phyloP scores from a whole-genome alignment of 2,329 filamentous ascomycete species.

The Camillea tinctor region DNA sequence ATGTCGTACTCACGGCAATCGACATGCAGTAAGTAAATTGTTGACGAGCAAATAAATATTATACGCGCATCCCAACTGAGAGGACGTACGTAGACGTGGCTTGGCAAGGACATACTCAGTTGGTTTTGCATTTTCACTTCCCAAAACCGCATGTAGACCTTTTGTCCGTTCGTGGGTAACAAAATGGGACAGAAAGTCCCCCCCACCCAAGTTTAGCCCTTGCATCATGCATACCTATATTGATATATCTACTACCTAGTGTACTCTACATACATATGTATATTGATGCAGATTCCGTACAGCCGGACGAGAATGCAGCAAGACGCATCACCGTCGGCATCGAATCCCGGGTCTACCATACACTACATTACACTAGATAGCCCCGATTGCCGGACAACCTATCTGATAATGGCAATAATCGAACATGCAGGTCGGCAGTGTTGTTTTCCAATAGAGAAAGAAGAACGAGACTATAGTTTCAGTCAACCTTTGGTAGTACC shows the following conservation, averaged over 20 bases:
- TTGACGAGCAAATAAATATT: neutral
- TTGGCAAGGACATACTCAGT: too few relatives aligned
- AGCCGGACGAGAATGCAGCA: neutral
- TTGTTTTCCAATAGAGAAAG: neutral
- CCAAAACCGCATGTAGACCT: neutral
- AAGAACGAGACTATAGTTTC: neutral
- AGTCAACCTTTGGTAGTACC: neutral
- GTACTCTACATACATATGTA: neutral
- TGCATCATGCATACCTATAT: neutral
- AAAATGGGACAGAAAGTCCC: too few relatives aligned
- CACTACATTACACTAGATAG: too few relatives aligned
- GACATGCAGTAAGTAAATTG: neutral
- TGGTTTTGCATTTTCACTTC: neutral
- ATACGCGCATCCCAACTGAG: neutral
- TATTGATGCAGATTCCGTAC: too few relatives aligned
- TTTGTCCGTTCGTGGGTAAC: neutral
- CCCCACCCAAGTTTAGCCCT: too few relatives aligned
- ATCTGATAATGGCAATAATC: neutral
- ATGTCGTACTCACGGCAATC: neutral
- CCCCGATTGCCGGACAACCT: neutral
- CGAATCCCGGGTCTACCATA: neutral
- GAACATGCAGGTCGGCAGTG: neutral
- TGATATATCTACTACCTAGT: too few relatives aligned
- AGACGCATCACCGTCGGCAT: neutral
- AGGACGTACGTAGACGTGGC: too few relatives aligned